Conservation (phyloP, 441 rosid species). For the Eruca vesicaria region DNA sequence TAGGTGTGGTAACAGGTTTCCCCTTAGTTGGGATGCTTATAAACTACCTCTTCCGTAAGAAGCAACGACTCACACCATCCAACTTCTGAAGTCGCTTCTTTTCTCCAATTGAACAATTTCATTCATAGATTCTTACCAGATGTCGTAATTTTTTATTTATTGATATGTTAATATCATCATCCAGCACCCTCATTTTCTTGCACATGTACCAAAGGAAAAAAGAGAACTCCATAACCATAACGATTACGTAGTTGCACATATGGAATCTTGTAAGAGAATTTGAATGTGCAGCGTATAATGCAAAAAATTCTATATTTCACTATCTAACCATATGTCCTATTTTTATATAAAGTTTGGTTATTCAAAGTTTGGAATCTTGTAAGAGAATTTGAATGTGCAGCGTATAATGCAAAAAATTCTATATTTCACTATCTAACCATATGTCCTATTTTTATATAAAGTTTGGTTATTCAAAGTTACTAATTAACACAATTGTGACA, state of each 20-base stretch:
- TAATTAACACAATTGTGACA: too few relatives aligned
- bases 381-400: too few relatives aligned
- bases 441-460: too few relatives aligned
- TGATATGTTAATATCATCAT: neutral
- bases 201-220: neutral
- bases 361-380: too few relatives aligned
- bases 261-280: too few relatives aligned
- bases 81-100: slow-evolving; percentile 6
- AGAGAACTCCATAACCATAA: neutral
- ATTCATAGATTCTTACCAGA: neutral
- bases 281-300: too few relatives aligned
- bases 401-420: too few relatives aligned
- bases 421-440: too few relatives aligned
- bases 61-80: slow-evolving; percentile 28
- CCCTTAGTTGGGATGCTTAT: slow-evolving; percentile 56
- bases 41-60: slow-evolving; percentile 41
- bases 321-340: too few relatives aligned
- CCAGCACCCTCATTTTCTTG: neutral
- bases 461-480: too few relatives aligned
- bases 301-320: too few relatives aligned
- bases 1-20: slow-evolving; percentile 57
- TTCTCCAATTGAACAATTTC: neutral
- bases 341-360: too few relatives aligned
- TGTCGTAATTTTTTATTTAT: neutral
- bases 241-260: neutral